Percentiles rank a stretch among this genome's conserved stretches.
phyloP scores from a whole-genome alignment of 345 rosid genomes.

The Salix dunnii region DNA sequence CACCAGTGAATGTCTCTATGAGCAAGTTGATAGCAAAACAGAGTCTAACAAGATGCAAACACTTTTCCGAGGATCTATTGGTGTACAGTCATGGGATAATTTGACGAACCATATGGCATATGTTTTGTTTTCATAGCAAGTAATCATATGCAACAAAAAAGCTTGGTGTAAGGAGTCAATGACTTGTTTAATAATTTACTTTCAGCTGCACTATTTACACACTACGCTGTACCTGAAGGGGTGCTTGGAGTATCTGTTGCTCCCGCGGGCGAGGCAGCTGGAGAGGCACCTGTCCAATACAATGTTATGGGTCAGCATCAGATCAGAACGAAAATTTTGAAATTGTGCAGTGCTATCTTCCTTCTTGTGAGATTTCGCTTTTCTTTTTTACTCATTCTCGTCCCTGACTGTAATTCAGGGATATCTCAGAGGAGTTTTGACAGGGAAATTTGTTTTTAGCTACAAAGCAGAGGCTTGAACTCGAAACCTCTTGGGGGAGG shows the following conservation, averaged over 20 bases:
- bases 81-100: background rate
- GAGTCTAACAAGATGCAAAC: background rate
- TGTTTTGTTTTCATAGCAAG: background rate
- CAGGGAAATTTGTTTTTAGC: background rate
- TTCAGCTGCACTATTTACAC: background rate
- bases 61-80: background rate
- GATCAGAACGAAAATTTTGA: background rate
- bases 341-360: background rate
- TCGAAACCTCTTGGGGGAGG: background rate
- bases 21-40: background rate
- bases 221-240: slow-evolving; percentile 54
- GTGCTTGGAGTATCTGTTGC: slow-evolving; percentile 42
- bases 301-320: slow-evolving; percentile 7
- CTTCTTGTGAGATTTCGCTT: background rate
- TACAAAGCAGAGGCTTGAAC: background rate
- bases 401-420: background rate
- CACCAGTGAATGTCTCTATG: slow-evolving; percentile 5
- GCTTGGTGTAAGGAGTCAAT: background rate
- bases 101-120: background rate
- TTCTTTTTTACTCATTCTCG: background rate
- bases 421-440: background rate
- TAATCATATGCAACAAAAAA: background rate
- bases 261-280: slow-evolving; percentile 56
- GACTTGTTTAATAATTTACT: background rate
- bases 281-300: slow-evolving; percentile 25